phyloP scores from a whole-genome alignment of 2,329 filamentous ascomycete genomes.

The Botrytis tulipae region DNA sequence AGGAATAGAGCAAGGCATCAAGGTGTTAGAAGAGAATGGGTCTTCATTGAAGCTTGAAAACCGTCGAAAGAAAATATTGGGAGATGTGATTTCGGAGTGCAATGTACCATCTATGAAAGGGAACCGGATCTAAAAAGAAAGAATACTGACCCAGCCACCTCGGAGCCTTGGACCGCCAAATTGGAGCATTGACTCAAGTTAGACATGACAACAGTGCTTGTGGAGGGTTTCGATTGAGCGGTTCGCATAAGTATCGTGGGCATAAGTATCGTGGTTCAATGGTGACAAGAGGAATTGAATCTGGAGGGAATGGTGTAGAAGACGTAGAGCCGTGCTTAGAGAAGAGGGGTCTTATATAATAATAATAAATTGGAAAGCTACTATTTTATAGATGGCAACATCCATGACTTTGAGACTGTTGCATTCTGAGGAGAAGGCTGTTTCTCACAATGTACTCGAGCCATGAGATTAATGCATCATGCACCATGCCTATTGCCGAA shows the following conservation, averaged over 20 bases:
- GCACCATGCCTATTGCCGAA: neutral
- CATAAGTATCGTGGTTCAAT: neutral
- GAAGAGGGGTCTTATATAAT: neutral
- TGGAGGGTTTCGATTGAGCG: fast-evolving
- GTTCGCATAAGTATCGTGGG: neutral
- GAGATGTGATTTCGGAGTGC: neutral
- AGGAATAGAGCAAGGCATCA: neutral
- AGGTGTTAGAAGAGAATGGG: neutral
- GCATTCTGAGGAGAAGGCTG: neutral
- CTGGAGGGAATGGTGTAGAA: fast-evolving
- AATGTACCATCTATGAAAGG: neutral
- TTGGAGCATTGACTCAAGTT: neutral
- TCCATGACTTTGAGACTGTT: neutral
- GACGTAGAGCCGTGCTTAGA: neutral
- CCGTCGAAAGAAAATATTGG: fast-evolving
- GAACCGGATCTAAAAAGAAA: neutral
- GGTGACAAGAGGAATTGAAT: fast-evolving
- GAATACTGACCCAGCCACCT: neutral
- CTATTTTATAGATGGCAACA: neutral
- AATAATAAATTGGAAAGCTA: fast-evolving
- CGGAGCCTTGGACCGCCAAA: neutral
- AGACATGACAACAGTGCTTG: neutral
- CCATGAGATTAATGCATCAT: neutral
- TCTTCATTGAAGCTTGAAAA: neutral
- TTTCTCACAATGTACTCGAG: neutral